phyloP scores from a whole-genome alignment of 345 rosid species.

The Pugionium dolabratum region DNA sequence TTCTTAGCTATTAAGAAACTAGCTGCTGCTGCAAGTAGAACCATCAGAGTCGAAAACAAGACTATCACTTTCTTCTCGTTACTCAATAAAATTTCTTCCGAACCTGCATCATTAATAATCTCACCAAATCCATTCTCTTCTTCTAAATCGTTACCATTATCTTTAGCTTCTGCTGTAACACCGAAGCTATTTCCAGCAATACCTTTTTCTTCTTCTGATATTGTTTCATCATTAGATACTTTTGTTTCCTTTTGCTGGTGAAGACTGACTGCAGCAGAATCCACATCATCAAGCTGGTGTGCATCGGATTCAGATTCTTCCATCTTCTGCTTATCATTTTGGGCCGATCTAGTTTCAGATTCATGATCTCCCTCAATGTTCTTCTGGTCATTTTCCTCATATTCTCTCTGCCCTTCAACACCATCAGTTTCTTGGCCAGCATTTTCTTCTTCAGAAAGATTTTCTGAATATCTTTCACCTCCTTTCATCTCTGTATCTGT shows the following conservation, averaged over 20 bases:
- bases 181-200: slow-evolving; percentile 1
- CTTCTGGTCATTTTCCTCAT: slow-evolving; percentile 34
- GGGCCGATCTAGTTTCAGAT: slow-evolving; percentile 5
- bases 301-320: slow-evolving; percentile 11
- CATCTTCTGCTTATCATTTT: slow-evolving; percentile 31
- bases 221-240: slow-evolving; percentile 16
- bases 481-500: slow-evolving; percentile 18
- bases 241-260: slow-evolving; percentile 16
- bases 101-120: slow-evolving; percentile 3
- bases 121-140: slow-evolving; percentile 37
- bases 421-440: slow-evolving; percentile 17
- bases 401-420: slow-evolving; percentile 27
- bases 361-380: slow-evolving; percentile 26
- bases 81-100: slow-evolving; percentile 2
- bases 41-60: slow-evolving; percentile 41
- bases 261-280: slow-evolving; percentile 24
- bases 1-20: slow-evolving; percentile 47
- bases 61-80: slow-evolving; percentile 26
- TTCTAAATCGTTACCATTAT: slow-evolving; percentile 26
- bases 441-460: slow-evolving; percentile 22
- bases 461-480: slow-evolving; percentile 14
- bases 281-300: slow-evolving; percentile 5
- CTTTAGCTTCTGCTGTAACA: slow-evolving; percentile 28
- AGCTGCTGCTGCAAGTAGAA: slow-evolving; percentile 44
- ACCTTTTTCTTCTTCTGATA: slow-evolving; percentile 17